phyloP scores from a whole-genome alignment of 202 grass and related monocot species.

The Hordeum pubiflorum region DNA sequence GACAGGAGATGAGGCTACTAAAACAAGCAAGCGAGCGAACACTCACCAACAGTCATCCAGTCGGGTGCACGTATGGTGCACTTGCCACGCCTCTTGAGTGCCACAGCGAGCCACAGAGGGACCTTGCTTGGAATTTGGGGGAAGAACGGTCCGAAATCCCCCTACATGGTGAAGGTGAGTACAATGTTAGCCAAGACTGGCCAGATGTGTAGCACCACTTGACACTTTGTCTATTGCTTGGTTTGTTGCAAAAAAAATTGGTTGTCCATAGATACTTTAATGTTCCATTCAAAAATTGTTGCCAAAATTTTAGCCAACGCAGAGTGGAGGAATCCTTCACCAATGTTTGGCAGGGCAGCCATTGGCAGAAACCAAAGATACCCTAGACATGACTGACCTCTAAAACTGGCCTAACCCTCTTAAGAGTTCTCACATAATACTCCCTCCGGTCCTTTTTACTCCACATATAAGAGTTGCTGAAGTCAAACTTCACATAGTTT shows the following conservation, averaged over 20 bases:
- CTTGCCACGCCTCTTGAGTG: slow-evolving; percentile 83
- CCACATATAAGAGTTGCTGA: too few species aligned
- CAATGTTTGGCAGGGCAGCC: too few species aligned
- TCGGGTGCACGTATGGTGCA: slow-evolving; percentile 68
- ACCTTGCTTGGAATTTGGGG: slow-evolving; percentile 83
- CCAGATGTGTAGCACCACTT: not conserved
- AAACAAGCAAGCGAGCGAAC: not conserved
- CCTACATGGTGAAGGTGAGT: slow-evolving; percentile 19
- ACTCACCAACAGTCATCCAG: slow-evolving; percentile 85
- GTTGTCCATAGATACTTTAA: not conserved
- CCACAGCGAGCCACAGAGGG: slow-evolving; percentile 77
- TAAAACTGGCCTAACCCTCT: not conserved
- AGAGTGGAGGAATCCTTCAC: not conserved
- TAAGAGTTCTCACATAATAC: not conserved
- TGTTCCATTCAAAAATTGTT: not conserved
- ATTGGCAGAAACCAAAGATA: too few species aligned
- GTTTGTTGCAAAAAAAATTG: not conserved
- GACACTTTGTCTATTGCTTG: not conserved
- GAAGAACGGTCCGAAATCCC: slow-evolving; percentile 88
- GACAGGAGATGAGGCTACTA: not conserved
- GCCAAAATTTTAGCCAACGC: not conserved
- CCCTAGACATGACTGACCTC: too few species aligned
- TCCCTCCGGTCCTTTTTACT: too few species aligned
- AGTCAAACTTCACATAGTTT: too few species aligned
- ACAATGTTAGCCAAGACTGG: not conserved